Conservation (phyloP, 2,329 filamentous ascomycete genomes). For the Pestalotiopsis sp. region DNA sequence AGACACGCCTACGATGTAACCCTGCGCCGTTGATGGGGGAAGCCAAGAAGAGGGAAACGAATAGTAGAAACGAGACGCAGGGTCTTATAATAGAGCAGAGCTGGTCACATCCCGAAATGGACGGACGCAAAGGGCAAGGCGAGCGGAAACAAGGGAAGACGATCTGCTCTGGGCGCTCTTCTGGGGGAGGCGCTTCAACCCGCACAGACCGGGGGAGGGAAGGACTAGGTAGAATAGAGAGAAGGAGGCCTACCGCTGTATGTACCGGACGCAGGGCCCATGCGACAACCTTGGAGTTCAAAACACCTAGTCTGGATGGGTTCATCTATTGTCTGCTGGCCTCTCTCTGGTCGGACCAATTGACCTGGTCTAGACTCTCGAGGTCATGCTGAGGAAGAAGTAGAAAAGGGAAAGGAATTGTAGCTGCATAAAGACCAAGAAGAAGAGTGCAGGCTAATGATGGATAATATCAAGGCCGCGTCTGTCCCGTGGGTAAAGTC, state of each 20-base stretch:
- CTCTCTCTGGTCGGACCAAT: neutral
- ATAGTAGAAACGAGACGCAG: neutral
- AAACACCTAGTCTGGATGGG: conserved; percentile 1
- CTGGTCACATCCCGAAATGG: neutral
- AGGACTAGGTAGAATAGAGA: neutral
- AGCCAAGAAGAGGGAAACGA: neutral
- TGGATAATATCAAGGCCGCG: conserved; percentile 11
- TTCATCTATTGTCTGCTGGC: neutral
- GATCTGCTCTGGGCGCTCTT: neutral
- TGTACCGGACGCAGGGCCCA: neutral
- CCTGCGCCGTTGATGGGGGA: neutral
- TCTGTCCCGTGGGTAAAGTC: conserved; percentile 11
- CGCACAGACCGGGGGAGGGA: conserved; percentile 1
- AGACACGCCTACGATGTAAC: neutral
- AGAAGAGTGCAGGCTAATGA: neutral
- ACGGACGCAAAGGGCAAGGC: neutral
- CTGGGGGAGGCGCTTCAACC: neutral
- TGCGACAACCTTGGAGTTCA: conserved; percentile 2
- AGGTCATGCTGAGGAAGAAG: neutral
- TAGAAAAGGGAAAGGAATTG: neutral
- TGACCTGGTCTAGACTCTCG: neutral
- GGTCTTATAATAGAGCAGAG: neutral
- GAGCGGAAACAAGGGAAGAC: neutral
- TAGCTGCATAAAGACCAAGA: neutral
- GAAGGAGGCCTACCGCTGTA: neutral